A percentile compares a stretch with the other conserved stretches of the same genome.
Conservation (phyloP, 129 eudicot genomes). For the Oenanthe sinensis region DNA sequence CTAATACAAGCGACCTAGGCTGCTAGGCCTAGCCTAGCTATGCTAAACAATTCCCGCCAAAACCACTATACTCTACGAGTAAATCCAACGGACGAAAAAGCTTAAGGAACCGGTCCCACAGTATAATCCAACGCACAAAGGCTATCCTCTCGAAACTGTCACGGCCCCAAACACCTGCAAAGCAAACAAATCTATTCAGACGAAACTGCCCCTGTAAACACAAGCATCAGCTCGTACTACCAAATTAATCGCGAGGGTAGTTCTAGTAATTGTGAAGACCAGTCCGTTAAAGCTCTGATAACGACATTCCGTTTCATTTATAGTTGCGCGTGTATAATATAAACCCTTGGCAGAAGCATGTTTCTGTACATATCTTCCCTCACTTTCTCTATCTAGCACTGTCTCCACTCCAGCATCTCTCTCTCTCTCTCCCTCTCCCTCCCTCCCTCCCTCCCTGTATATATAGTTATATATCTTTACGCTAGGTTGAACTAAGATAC, state of each 20-base stretch:
- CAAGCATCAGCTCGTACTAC: neutral
- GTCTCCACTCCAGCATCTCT: neutral
- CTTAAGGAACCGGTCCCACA: neutral
- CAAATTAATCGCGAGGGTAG: neutral
- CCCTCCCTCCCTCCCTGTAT: neutral
- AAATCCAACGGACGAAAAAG: neutral
- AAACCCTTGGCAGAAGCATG: constrained; percentile 1
- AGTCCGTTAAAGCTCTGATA: neutral
- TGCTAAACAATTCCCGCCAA: constrained; percentile 4
- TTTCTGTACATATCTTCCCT: neutral
- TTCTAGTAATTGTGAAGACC: neutral
- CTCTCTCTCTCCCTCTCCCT: neutral
- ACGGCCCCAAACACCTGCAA: neutral
- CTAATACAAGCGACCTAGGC: neutral
- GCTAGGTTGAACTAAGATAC: neutral
- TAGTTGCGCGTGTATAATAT: neutral
- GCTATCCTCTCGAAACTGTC: too few species aligned
- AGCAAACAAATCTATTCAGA: neutral
- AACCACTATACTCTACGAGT: neutral
- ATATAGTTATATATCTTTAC: neutral
- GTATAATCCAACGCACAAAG: neutral
- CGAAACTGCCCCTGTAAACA: neutral
- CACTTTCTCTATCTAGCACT: neutral
- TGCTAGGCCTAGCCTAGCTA: neutral
- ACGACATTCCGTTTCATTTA: neutral